Conservation (phyloP, 805 yeast species). For the Yarrowia sp. region DNA sequence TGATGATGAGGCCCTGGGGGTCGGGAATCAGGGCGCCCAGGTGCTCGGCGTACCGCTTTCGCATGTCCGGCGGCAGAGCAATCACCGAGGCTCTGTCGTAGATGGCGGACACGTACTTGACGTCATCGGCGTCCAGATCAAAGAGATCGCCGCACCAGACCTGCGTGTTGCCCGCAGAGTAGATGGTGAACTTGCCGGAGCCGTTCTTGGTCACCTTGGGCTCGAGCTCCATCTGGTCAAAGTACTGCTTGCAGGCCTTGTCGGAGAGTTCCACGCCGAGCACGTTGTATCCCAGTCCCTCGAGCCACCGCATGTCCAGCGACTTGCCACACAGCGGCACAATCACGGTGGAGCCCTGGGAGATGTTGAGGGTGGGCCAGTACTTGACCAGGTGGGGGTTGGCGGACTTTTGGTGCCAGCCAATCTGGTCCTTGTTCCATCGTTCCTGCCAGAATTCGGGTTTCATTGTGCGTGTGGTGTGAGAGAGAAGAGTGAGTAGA, state of each 20-base stretch:
- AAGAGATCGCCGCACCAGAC: slow-evolving; percentile 30
- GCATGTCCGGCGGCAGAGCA: slow-evolving; percentile 34
- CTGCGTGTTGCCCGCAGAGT: slow-evolving; percentile 21
- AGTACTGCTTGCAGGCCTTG: slow-evolving; percentile 34
- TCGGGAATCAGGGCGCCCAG: background rate
- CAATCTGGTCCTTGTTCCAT: slow-evolving; percentile 36
- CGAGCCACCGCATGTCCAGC: slow-evolving; percentile 31
- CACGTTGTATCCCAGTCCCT: slow-evolving; percentile 34
- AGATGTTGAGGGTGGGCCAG: slow-evolving; percentile 32
- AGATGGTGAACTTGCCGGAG: slow-evolving; percentile 25
- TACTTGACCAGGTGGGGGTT: slow-evolving; percentile 32
- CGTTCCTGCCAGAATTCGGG: slow-evolving; percentile 38
- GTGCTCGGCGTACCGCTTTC: slow-evolving; percentile 26
- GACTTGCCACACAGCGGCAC: slow-evolving; percentile 35
- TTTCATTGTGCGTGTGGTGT: slow-evolving; percentile 14
- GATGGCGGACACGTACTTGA: slow-evolving; percentile 20
- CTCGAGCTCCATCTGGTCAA: slow-evolving; percentile 34
- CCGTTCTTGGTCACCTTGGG: slow-evolving; percentile 25
- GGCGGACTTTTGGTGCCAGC: slow-evolving; percentile 37
- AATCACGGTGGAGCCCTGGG: slow-evolving; percentile 26
- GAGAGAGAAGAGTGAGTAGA: background rate
- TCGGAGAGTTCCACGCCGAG: slow-evolving; percentile 31
- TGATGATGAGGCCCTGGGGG: slow-evolving; percentile 27
- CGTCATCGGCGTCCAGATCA: slow-evolving; percentile 21
- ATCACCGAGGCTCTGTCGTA: slow-evolving; percentile 31